Percentiles rank a stretch among this genome's conserved stretches.
These are phyloP conservation scores for Amoeboaphelidium occidentale DNA, from an alignment of 371 early-diverging fungal genomes.

Conservation along the genomic window DNA sequence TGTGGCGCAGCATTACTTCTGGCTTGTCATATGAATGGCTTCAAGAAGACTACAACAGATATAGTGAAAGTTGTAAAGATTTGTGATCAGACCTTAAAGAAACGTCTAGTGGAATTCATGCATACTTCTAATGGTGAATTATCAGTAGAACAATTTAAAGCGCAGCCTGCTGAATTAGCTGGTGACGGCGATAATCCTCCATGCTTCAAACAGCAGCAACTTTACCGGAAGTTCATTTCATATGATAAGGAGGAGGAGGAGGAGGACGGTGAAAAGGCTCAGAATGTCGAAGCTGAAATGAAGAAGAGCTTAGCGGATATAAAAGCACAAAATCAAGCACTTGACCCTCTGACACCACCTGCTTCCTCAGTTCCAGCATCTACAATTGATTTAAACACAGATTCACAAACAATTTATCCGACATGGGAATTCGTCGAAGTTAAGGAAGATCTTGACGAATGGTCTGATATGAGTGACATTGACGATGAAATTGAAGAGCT, in stretches of 20 bases:
- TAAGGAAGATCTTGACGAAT: too few species aligned
- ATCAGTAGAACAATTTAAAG: slow-evolving; percentile 14
- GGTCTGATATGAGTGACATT: not conserved
- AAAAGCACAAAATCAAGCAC: too few species aligned
- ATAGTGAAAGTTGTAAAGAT: slow-evolving; percentile 83
- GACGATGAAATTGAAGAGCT: not conserved
- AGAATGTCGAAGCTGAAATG: too few species aligned
- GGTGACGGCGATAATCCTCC: slow-evolving; percentile 20
- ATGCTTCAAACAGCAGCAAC: slow-evolving; percentile 2
- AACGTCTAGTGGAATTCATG: slow-evolving; percentile 23
- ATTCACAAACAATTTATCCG: too few species aligned
- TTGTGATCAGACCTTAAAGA: slow-evolving; percentile 65
- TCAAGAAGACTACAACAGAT: slow-evolving; percentile 58
- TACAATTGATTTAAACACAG: too few species aligned
- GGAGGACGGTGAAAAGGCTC: too few species aligned
- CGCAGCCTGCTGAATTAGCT: slow-evolving; percentile 12
- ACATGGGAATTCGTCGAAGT: too few species aligned
- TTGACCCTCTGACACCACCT: too few species aligned
- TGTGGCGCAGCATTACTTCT: slow-evolving; percentile 90
- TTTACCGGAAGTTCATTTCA: too few species aligned
- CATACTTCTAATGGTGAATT: slow-evolving; percentile 15
- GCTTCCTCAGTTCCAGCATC: too few species aligned
- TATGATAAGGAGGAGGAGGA: too few species aligned
- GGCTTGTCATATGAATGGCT: slow-evolving; percentile 85
- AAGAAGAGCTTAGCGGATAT: too few species aligned